These are phyloP conservation scores for Colletotrichum spinosum DNA, from an alignment of 2,329 filamentous ascomycete species.

Conservation along the genomic window DNA sequence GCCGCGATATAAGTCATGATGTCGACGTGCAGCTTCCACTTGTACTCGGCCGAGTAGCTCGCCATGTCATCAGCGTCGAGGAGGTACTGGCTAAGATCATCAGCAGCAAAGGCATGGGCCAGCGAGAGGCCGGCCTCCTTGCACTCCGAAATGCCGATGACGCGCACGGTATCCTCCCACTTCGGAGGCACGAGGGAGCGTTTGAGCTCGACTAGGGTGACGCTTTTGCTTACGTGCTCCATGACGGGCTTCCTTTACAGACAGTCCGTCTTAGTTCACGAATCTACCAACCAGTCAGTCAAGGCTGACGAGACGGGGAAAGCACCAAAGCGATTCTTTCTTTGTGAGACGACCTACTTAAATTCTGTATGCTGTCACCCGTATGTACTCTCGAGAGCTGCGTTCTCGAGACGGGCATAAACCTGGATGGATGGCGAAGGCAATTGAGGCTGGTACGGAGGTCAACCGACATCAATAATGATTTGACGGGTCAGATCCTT, in stretches of 20 bases:
- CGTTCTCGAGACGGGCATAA: slow-evolving; percentile 68
- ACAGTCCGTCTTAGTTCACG: slow-evolving; percentile 34
- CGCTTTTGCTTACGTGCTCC: slow-evolving; percentile 43
- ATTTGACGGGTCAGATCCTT: slow-evolving; percentile 39
- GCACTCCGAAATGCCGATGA: slow-evolving; percentile 74
- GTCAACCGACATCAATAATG: slow-evolving; percentile 71
- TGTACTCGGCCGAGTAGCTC: slow-evolving; percentile 71
- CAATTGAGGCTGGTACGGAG: slow-evolving; percentile 66
- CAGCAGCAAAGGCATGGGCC: slow-evolving; percentile 81
- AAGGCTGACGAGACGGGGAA: neutral
- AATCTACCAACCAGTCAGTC: slow-evolving; percentile 13
- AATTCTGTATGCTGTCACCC: slow-evolving; percentile 67
- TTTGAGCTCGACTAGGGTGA: slow-evolving; percentile 34
- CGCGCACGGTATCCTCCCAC: slow-evolving; percentile 69
- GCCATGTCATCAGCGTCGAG: slow-evolving; percentile 77
- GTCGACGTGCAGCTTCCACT: slow-evolving; percentile 81
- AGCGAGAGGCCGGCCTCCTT: slow-evolving; percentile 78
- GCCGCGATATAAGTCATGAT: slow-evolving; percentile 84
- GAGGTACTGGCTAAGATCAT: slow-evolving; percentile 81
- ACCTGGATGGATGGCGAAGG: slow-evolving; percentile 66
- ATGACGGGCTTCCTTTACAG: slow-evolving; percentile 42
- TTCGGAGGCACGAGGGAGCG: slow-evolving; percentile 64
- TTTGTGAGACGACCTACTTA: slow-evolving; percentile 49
- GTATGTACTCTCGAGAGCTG: slow-evolving; percentile 67
- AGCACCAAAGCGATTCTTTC: neutral